These are phyloP conservation scores for Geranium brycei DNA, from an alignment of 345 rosid species.

Conservation along the genomic window DNA sequence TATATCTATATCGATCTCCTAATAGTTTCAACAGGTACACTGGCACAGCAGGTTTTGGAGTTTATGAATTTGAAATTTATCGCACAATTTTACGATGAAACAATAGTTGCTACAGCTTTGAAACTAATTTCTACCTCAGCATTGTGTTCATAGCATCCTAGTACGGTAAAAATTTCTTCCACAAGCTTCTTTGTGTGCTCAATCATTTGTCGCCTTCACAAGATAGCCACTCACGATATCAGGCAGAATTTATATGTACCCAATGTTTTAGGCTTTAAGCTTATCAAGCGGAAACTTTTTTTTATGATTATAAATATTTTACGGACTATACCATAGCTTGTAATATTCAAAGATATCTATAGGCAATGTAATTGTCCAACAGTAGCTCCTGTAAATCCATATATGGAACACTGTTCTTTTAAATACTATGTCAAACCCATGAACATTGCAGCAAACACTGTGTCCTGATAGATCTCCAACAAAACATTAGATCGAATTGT, in stretches of 20 bases:
- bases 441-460: conserved; percentile 87
- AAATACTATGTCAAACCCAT: conserved; percentile 43
- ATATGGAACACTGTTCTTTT: conserved; percentile 34
- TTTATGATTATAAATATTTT: not conserved
- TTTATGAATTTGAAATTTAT: too few species aligned
- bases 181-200: conserved; percentile 86
- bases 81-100: too few species aligned
- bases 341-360: conserved; percentile 92
- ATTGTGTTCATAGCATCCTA: conserved; percentile 65
- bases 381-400: conserved; percentile 97
- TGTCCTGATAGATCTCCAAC: conserved; percentile 31
- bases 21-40: too few species aligned
- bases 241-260: conserved; percentile 6
- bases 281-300: too few species aligned
- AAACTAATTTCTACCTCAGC: conserved; percentile 49
- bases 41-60: too few species aligned
- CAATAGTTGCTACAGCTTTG: not conserved
- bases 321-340: conserved; percentile 72
- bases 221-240: conserved; percentile 17
- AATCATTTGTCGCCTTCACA: conserved; percentile 91
- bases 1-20: too few species aligned
- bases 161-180: conserved; percentile 70
- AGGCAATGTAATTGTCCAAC: conserved; percentile 83
- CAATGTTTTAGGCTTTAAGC: too few species aligned
- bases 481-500: too few species aligned